phyloP scores from a whole-genome alignment of 108 stramenopile species.

The Nannochloropsis salina region DNA sequence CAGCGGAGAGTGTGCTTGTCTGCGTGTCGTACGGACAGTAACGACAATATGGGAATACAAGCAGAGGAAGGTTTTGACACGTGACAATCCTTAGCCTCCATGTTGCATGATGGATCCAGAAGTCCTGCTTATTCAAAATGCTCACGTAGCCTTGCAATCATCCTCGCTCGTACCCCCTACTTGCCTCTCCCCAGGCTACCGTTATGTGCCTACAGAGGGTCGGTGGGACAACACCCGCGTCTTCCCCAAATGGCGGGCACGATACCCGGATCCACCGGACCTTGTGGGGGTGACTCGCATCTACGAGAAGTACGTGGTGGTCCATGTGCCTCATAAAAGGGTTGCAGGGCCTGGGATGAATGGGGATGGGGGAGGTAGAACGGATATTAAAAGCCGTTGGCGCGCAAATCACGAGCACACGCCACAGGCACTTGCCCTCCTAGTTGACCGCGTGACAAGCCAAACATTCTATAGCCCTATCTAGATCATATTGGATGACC shows the following conservation, averaged over 20 bases:
- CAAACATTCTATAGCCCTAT: no score
- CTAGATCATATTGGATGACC: no score
- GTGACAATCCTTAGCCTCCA: no score
- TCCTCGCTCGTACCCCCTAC: background rate
- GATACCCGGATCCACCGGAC: constrained; percentile 80
- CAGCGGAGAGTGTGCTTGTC: no score
- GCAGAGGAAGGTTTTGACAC: no score
- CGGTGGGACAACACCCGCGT: constrained; percentile 64
- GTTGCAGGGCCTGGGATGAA: no score
- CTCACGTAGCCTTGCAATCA: background rate
- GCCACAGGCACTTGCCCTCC: background rate
- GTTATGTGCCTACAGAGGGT: constrained; percentile 29
- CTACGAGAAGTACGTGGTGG: constrained; percentile 56
- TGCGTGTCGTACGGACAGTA: no score
- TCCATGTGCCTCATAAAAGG: no score
- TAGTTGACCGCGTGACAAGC: no score
- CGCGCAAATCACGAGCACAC: background rate
- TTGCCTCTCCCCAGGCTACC: constrained; percentile 52
- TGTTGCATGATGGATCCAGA: background rate
- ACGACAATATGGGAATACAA: no score
- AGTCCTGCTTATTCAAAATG: background rate
- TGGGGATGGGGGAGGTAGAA: no score
- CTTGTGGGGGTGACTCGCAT: constrained; percentile 78
- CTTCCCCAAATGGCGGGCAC: constrained; percentile 82
- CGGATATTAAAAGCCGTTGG: background rate